Base-by-base conservation (phyloP, 106 monocot genomes). In the Phalaenopsis aphrodite region DNA sequence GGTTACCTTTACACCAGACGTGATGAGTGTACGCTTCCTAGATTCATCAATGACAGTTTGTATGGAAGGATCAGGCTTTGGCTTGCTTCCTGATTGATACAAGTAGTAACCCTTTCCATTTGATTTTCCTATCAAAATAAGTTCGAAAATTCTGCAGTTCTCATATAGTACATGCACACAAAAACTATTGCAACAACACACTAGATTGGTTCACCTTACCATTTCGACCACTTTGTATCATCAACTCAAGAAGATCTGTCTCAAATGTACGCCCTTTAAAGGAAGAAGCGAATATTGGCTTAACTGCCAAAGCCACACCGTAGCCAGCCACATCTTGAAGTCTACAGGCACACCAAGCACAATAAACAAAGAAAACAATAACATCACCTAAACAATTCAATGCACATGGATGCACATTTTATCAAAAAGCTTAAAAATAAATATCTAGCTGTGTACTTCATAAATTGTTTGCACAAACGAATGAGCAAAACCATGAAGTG, bases 41-140 rank as follows among this genome's bases (percentile, higher is more conserved):
- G 86, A 98, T 82, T 98, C 91, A 24, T 94, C 86, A 71, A 98
- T 88, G 30, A 98, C 72, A 3, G 84, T 38, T 58, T 89, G 87
- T 5, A 98, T 84, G 72, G 81, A 89, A 67, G 87, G 86, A 84
- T 98, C 92, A 69, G 98, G 98, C 81, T 85, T 92, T 75, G 98
- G 98, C 80, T 91, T 98, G 84, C 86, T 88, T 46, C 98, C 98
- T 78, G 85, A 91, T 72, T 94, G 90, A 92, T 91, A 92, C 41
- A 89, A 85, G 79, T 98, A 98, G 81, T 85, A 98, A 8, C 98
- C 92, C 84, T 92, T 94, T 19, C 98, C 94, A 82, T 98, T 98
- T 65, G 37, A 78, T 83, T 98, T 94, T 11, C 98, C 98, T 98
- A 83, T 85, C 55, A 85, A 45, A 45, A 45, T 6, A 45, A 52